Percentiles rank a stretch among this genome's conserved stretches.
Conservation (phyloP, 1,284 basidiomycete species). For the Rhodotorula sp. region DNA sequence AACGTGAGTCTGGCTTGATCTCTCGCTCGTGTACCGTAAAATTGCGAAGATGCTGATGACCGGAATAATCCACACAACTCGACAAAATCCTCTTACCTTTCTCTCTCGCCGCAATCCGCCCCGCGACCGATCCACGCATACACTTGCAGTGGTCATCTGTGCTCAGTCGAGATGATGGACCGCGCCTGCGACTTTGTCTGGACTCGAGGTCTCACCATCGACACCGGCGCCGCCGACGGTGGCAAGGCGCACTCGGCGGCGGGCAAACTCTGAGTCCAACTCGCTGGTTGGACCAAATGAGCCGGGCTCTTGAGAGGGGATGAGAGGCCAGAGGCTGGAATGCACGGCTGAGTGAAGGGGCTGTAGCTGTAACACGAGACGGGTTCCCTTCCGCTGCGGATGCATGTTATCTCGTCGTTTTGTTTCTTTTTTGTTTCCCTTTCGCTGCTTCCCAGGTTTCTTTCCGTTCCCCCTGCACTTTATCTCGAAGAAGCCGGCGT, state of each 20-base stretch:
- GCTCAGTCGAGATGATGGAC: constrained; percentile 50
- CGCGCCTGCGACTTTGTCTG: constrained; percentile 50
- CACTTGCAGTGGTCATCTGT: constrained; percentile 48
- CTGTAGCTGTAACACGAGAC: too few relatives aligned
- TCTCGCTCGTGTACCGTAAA: not conserved
- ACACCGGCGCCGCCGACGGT: not conserved
- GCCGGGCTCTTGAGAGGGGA: too few relatives aligned
- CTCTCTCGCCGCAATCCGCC: not conserved
- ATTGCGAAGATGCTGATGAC: not conserved
- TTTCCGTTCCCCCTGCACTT: not conserved
- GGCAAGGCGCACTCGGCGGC: too few relatives aligned
- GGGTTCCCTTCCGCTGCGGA: too few relatives aligned
- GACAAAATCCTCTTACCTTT: too few relatives aligned
- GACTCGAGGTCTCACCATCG: constrained; percentile 43
- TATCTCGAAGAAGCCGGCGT: not conserved
- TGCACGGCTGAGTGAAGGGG: too few relatives aligned
- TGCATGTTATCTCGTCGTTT: too few relatives aligned
- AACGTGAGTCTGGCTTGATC: constrained; percentile 20
- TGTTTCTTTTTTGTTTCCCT: not conserved
- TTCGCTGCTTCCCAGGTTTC: not conserved
- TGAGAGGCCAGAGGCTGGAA: too few relatives aligned
- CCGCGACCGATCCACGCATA: not conserved
- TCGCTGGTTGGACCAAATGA: too few relatives aligned
- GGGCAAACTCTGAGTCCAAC: too few relatives aligned
- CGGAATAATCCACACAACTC: too few relatives aligned